A percentile compares a stretch with the other conserved stretches of the same genome.
These are phyloP conservation scores for Corymbia calophylla DNA, from an alignment of 441 rosid species.

Conservation along the genomic window DNA sequence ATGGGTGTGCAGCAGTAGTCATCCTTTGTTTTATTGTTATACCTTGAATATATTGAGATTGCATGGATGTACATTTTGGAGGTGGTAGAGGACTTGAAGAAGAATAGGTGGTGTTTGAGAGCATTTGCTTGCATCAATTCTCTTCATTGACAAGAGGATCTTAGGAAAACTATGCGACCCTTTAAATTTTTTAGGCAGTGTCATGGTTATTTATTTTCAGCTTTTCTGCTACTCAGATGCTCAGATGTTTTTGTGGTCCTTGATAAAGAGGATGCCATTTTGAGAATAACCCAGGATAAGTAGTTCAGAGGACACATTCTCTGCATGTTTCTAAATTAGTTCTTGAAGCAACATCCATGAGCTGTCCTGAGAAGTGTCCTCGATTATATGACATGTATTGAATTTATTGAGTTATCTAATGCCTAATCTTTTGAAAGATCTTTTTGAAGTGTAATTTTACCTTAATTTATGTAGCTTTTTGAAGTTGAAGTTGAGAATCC, in stretches of 20 bases:
- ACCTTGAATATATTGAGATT: neutral
- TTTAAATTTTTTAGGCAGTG: neutral
- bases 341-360: neutral
- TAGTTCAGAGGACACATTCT: neutral
- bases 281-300: neutral
- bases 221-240: neutral
- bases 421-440: neutral
- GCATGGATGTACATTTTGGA: neutral
- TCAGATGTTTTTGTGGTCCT: neutral
- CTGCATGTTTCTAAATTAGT: neutral
- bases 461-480: conserved; percentile 54
- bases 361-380: neutral
- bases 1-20: neutral
- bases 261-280: neutral
- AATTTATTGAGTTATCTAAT: neutral
- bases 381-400: neutral
- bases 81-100: neutral
- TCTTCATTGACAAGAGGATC: neutral
- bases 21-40: neutral
- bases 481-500: conserved; percentile 69
- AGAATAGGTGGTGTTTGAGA: neutral
- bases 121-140: neutral
- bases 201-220: neutral
- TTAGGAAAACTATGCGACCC: neutral
- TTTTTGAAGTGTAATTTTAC: neutral